Evolutionary conservation across 805 yeast genomes (phyloP).

Genomic region (Nakazawaea anatomiae): DNA sequence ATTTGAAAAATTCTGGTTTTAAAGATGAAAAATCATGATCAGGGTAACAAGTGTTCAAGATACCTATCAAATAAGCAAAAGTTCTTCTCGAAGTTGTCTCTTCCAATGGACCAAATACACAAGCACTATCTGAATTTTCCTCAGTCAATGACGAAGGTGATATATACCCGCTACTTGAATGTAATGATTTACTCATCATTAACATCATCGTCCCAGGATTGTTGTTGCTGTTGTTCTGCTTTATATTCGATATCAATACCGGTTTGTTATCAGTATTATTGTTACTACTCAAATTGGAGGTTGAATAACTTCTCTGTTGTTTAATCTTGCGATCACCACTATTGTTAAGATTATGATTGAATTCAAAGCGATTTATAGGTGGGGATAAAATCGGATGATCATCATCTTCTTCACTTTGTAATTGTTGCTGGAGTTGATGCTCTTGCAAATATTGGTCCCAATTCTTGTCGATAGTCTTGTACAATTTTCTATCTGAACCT

Average conservation of each 20-base stretch:
- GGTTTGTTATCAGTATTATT: constrained; percentile 1
- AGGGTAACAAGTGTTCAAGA: constrained; percentile 87
- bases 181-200: constrained; percentile 7
- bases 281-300: background rate
- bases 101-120: constrained; percentile 76
- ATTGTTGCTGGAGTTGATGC: constrained; percentile 28
- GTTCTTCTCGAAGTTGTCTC: constrained; percentile 82
- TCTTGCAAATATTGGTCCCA: constrained; percentile 49
- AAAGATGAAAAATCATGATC: constrained; percentile 90
- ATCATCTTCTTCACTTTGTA: background rate
- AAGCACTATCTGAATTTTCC: background rate
- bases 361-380: constrained; percentile 5
- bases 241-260: background rate
- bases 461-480: constrained; percentile 81
- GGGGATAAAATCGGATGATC: constrained; percentile 9
- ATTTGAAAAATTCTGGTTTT: constrained; percentile 69
- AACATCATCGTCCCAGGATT: background rate
- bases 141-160: constrained; percentile 6
- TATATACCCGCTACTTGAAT: constrained; percentile 6
- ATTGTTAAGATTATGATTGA: background rate
- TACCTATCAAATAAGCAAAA: constrained; percentile 86
- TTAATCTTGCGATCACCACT: no score
- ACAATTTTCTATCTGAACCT: constrained; percentile 82
- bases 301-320: constrained; percentile 6
- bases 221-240: background rate